Evolutionary conservation across 75 land plant genomes (phyloP).

Genomic region (Adiantum capillusveneris): DNA sequence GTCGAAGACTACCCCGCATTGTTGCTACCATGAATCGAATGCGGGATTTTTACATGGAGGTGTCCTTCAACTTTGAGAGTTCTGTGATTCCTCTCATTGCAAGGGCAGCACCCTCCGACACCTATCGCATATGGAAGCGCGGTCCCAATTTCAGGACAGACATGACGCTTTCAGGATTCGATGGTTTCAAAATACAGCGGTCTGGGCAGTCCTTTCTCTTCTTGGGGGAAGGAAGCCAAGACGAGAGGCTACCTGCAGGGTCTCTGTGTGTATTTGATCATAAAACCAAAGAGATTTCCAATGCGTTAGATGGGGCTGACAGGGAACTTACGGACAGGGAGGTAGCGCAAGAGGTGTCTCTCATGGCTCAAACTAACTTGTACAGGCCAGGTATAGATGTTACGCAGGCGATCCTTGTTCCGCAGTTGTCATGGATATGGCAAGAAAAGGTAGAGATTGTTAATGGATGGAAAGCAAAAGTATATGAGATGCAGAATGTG

Average conservation of each 20-base stretch:
- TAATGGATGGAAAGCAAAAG: slow-evolving; percentile 41
- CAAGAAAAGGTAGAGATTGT: slow-evolving; percentile 43
- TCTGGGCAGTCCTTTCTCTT: slow-evolving; percentile 43
- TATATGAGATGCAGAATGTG: slow-evolving; percentile 48
- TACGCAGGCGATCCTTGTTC: slow-evolving; percentile 30
- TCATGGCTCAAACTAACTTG: slow-evolving; percentile 44
- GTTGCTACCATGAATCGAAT: slow-evolving; percentile 34
- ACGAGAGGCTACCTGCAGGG: slow-evolving; percentile 29
- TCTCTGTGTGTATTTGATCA: slow-evolving; percentile 47
- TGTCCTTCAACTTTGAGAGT: no score
- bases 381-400: slow-evolving; percentile 54
- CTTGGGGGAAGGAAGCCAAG: slow-evolving; percentile 34
- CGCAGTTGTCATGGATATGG: slow-evolving; percentile 40
- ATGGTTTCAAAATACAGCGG: slow-evolving; percentile 42
- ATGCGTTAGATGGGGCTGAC: slow-evolving; percentile 42
- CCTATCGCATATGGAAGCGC: slow-evolving; percentile 60
- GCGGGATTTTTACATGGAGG: slow-evolving; percentile 55
- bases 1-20: slow-evolving; percentile 36
- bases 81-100: slow-evolving; percentile 55
- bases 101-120: slow-evolving; percentile 56
- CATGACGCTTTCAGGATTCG: no score
- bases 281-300: slow-evolving; percentile 42
- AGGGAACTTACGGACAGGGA: slow-evolving; percentile 35
- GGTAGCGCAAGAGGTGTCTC: slow-evolving; percentile 38
- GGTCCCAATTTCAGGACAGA: no score